These are phyloP conservation scores for Ramaria rubella DNA, from an alignment of 768 basidiomycete species.

Conservation along the genomic window DNA sequence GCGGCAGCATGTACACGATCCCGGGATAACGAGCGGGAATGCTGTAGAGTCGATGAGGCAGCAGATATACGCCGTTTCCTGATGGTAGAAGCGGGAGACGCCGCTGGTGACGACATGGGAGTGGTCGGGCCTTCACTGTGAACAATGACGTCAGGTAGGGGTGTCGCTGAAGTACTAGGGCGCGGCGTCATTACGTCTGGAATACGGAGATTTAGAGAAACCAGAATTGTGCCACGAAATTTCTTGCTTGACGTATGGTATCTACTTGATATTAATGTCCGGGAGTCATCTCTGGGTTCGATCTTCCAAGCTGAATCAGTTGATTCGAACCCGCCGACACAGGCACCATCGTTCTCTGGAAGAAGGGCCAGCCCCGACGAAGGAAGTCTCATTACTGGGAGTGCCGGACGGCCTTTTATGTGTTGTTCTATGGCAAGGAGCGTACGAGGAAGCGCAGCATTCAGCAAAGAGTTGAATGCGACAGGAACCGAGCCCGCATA, in stretches of 20 bases:
- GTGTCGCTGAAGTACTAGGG: background rate
- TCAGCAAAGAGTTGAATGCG: conserved; percentile 80
- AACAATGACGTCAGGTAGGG: background rate
- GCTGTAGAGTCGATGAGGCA: background rate
- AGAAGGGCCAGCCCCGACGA: conserved; percentile 40
- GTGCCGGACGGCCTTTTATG: conserved; percentile 56
- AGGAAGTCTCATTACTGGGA: conserved; percentile 67
- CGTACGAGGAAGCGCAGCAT: conserved; percentile 63
- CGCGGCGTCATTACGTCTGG: background rate
- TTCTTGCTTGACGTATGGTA: conserved; percentile 6
- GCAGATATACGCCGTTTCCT: conserved; percentile 14
- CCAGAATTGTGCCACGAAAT: conserved; percentile 22
- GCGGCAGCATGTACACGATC: background rate
- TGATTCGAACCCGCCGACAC: background rate
- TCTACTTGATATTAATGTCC: conserved; percentile 10
- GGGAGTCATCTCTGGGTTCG: conserved; percentile 8
- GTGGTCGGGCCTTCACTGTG: background rate
- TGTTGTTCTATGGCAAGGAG: conserved; percentile 70
- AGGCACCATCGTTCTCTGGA: conserved; percentile 8
- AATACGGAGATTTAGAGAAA: background rate
- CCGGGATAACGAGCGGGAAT: background rate
- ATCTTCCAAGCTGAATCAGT: conserved; percentile 10
- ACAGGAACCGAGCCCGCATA: conserved; percentile 80
- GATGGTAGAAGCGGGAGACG: conserved; percentile 11
- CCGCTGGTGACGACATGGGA: conserved; percentile 11